Conservation (phyloP, 768 basidiomycete genomes). For the Hebeloma cylindrosporum region DNA sequence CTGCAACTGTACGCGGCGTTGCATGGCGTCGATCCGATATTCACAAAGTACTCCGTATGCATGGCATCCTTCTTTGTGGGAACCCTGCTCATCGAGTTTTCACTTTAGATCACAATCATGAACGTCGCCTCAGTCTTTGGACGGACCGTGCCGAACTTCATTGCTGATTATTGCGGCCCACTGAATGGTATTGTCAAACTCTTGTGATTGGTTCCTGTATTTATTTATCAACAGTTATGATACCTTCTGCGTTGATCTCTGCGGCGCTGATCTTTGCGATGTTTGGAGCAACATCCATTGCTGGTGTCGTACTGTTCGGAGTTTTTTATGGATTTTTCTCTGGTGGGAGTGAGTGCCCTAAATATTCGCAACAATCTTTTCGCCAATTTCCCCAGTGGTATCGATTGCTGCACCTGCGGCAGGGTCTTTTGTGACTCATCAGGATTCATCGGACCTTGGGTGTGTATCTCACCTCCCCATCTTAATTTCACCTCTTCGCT, state of each 20-base stretch:
- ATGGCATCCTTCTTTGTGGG: too few species aligned
- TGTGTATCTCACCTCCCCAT: slow-evolving; percentile 19
- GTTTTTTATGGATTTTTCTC: slow-evolving; percentile 57
- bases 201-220: neutral
- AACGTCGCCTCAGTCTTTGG: slow-evolving; percentile 57
- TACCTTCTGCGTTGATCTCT: slow-evolving; percentile 39
- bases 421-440: slow-evolving; percentile 37
- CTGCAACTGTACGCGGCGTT: slow-evolving; percentile 47
- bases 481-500: neutral
- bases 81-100: neutral
- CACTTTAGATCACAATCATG: slow-evolving; percentile 47
- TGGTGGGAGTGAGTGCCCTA: slow-evolving; percentile 43
- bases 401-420: slow-evolving; percentile 41
- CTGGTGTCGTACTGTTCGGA: slow-evolving; percentile 44
- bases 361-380: slow-evolving; percentile 1
- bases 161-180: slow-evolving; percentile 50
- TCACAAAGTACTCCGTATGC: slow-evolving; percentile 48
- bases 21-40: slow-evolving; percentile 35
- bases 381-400: slow-evolving; percentile 26
- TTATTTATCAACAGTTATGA: slow-evolving; percentile 35
- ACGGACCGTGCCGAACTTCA: slow-evolving; percentile 55
- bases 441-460: slow-evolving; percentile 48
- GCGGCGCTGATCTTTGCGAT: slow-evolving; percentile 50
- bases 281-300: slow-evolving; percentile 44
- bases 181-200: slow-evolving; percentile 40